Conservation (phyloP, 805 yeast species). For the Yamadazyma sp. region DNA sequence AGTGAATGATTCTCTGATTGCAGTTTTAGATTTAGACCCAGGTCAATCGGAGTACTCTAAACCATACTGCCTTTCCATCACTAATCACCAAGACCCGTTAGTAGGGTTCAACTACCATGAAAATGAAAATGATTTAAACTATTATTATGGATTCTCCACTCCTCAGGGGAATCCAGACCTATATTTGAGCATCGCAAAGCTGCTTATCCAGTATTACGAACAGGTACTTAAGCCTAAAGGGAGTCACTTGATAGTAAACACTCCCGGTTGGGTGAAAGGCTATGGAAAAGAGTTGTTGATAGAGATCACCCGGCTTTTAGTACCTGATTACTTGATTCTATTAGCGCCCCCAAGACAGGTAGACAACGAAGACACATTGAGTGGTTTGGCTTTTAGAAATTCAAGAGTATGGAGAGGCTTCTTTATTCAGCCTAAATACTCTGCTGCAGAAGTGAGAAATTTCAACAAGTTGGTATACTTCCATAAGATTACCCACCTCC, state of each 20-base stretch:
- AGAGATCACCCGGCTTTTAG: constrained; percentile 41
- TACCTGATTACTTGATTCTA: constrained; percentile 59
- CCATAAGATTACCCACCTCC: constrained; percentile 35
- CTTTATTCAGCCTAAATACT: constrained; percentile 33
- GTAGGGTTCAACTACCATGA: constrained; percentile 21
- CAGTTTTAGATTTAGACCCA: constrained; percentile 78
- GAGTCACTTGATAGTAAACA: constrained; percentile 58
- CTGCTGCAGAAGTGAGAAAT: constrained; percentile 53
- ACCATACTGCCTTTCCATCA: constrained; percentile 69
- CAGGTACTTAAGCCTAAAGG: constrained; percentile 21
- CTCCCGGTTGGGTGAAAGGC: constrained; percentile 93
- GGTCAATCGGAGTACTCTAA: constrained; percentile 80
- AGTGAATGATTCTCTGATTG: constrained; percentile 33
- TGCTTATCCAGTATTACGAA: constrained; percentile 37
- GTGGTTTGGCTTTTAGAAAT: constrained; percentile 27
- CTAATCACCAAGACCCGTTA: constrained; percentile 28
- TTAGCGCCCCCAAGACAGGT: constrained; percentile 37
- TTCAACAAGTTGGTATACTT: constrained; percentile 54
- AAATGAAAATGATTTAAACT: constrained; percentile 14
- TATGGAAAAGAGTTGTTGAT: constrained; percentile 69
- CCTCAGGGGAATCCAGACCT: constrained; percentile 66
- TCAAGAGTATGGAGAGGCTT: constrained; percentile 35
- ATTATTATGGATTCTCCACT: constrained; percentile 62
- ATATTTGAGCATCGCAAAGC: constrained; percentile 46
- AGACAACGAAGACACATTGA: constrained; percentile 29